A percentile compares a stretch with the other conserved stretches of the same genome.
These are phyloP conservation scores for Daucus carota DNA, from an alignment of 129 eudicot genomes.

Conservation along the genomic window DNA sequence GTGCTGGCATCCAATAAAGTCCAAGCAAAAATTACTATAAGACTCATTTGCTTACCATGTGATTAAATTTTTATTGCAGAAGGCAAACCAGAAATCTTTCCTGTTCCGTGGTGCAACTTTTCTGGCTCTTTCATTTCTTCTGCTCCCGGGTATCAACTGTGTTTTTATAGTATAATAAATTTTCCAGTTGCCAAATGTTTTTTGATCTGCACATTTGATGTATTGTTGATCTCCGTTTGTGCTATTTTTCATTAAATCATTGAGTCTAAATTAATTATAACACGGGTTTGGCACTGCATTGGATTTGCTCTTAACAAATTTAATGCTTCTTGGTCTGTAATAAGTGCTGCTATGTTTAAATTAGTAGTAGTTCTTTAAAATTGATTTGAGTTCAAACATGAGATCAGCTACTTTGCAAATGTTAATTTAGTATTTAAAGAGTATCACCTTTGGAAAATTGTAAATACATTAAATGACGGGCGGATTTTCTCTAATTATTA, in stretches of 20 bases:
- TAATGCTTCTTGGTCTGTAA: too few relatives aligned
- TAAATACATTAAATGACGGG: neutral
- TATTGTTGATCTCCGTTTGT: neutral
- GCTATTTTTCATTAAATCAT: neutral
- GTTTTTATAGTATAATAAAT: too few relatives aligned
- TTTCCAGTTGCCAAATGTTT: too few relatives aligned
- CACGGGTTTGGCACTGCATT: too few relatives aligned
- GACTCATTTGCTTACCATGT: too few relatives aligned
- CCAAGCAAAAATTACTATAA: neutral
- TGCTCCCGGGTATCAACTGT: neutral
- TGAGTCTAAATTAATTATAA: too few relatives aligned
- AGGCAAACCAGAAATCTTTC: neutral
- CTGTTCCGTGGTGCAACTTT: neutral
- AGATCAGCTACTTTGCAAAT: neutral
- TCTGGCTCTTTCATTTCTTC: neutral
- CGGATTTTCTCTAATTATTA: neutral
- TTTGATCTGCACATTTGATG: too few relatives aligned
- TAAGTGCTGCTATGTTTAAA: too few relatives aligned
- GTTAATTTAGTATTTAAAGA: neutral
- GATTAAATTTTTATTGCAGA: too few relatives aligned
- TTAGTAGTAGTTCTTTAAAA: too few relatives aligned
- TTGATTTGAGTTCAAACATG: too few relatives aligned
- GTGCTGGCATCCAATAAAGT: neutral
- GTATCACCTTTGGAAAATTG: neutral
- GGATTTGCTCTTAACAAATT: too few relatives aligned